Evolutionary conservation across 805 yeast genomes (phyloP).

Genomic region (Babjeviella inositovora): DNA sequence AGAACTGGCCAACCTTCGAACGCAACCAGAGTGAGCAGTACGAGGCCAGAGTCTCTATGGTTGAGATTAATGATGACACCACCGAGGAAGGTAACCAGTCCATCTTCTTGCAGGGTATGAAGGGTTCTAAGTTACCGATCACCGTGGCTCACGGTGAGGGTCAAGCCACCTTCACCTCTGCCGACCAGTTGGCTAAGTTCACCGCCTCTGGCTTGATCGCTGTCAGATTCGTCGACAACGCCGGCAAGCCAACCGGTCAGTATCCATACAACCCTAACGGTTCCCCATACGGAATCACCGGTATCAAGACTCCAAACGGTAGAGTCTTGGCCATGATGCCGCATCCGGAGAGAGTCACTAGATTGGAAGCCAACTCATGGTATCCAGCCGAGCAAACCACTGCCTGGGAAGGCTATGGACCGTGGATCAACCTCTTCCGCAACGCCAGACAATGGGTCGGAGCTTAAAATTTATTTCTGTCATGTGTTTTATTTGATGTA

Average conservation of each 20-base stretch:
- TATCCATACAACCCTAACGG: constrained; percentile 97
- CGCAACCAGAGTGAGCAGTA: constrained; percentile 86
- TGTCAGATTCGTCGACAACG: constrained; percentile 79
- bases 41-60: constrained; percentile 88
- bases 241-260: constrained; percentile 66
- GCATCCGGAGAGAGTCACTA: constrained; percentile 90
- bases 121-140: constrained; percentile 87
- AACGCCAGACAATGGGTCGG: constrained; percentile 92
- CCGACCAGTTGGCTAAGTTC: constrained; percentile 29
- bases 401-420: constrained; percentile 74
- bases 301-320: constrained; percentile 80
- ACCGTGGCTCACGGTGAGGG: constrained; percentile 99
- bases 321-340: constrained; percentile 98
- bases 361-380: constrained; percentile 84
- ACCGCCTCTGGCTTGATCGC: constrained; percentile 37
- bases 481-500: too few species aligned
- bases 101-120: constrained; percentile 79
- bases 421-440: constrained; percentile 88
- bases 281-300: constrained; percentile 85
- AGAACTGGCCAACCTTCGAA: constrained; percentile 92
- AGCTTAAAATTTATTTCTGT: constrained; percentile 8
- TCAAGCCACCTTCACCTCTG: constrained; percentile 53
- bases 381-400: constrained; percentile 50
- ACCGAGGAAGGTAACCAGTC: constrained; percentile 24
- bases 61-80: constrained; percentile 48